Percentiles rank a stretch among this genome's conserved stretches.
These are phyloP conservation scores for Calocybe cyanea DNA, from an alignment of 768 basidiomycete genomes.

Conservation along the genomic window DNA sequence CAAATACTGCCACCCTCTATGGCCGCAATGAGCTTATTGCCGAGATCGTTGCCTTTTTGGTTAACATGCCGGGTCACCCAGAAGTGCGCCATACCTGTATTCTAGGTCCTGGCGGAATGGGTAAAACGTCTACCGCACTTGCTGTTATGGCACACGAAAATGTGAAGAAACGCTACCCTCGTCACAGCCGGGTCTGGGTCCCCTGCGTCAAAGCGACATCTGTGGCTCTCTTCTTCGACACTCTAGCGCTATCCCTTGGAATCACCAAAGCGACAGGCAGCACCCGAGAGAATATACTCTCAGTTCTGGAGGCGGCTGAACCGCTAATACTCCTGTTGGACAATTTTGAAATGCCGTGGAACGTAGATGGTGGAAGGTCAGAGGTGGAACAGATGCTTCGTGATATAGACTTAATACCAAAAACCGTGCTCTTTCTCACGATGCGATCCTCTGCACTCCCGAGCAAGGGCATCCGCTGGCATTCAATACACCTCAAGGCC, in stretches of 20 bases:
- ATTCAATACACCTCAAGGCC: slow-evolving; percentile 7
- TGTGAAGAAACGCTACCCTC: slow-evolving; percentile 19
- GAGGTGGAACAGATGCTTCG: slow-evolving; percentile 12
- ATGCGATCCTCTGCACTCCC: slow-evolving; percentile 19
- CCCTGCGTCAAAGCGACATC: slow-evolving; percentile 29
- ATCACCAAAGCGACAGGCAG: slow-evolving; percentile 19
- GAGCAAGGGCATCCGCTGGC: slow-evolving; percentile 23
- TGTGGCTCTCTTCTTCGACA: slow-evolving; percentile 18
- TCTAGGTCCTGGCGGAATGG: slow-evolving; percentile 32
- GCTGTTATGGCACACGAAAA: slow-evolving; percentile 24
- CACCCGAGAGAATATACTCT: slow-evolving; percentile 17
- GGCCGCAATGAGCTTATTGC: slow-evolving; percentile 17
- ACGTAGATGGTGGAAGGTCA: slow-evolving; percentile 17
- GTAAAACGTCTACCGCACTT: slow-evolving; percentile 34
- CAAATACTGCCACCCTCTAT: slow-evolving; percentile 14
- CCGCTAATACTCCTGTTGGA: slow-evolving; percentile 26
- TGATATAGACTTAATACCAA: not conserved
- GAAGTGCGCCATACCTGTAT: slow-evolving; percentile 14
- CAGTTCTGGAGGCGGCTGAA: slow-evolving; percentile 13
- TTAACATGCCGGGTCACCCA: not conserved
- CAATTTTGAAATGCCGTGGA: slow-evolving; percentile 39
- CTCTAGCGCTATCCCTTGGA: slow-evolving; percentile 18
- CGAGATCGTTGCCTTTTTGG: slow-evolving; percentile 12
- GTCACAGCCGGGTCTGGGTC: slow-evolving; percentile 24
- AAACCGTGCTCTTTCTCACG: slow-evolving; percentile 14